A percentile compares a stretch with the other conserved stretches of the same genome.
Evolutionary conservation across 1,284 basidiomycete genomes (phyloP).

Genomic region (Inonotus obliquus): DNA sequence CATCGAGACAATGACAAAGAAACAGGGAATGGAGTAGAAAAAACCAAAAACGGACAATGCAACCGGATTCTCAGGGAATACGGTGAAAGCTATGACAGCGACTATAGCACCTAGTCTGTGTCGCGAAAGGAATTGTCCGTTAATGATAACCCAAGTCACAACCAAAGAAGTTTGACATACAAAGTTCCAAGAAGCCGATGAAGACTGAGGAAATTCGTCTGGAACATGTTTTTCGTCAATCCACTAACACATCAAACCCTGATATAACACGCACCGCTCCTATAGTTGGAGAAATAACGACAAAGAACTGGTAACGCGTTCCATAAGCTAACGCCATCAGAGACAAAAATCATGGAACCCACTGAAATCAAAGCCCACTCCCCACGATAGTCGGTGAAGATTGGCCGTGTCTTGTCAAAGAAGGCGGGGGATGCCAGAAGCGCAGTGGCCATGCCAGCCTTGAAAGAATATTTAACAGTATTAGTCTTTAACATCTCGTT

Average conservation of each 20-base stretch:
- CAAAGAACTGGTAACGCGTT: conserved; percentile 63
- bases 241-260: not conserved
- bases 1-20: conserved; percentile 82
- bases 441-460: conserved; percentile 78
- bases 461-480: conserved; percentile 85
- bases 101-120: conserved; percentile 74
- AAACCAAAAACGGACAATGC: conserved; percentile 82
- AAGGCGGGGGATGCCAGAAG: conserved; percentile 85
- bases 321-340: conserved; percentile 41
- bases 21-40: conserved; percentile 91
- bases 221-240: conserved; percentile 16
- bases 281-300: conserved; percentile 86
- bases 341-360: conserved; percentile 26
- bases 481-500: conserved; percentile 67
- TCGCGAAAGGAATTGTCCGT: not conserved
- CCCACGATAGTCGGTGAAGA: conserved; percentile 79
- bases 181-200: conserved; percentile 81
- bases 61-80: conserved; percentile 75
- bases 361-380: conserved; percentile 96
- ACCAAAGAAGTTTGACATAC: conserved; percentile 38
- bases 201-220: conserved; percentile 80
- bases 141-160: not conserved
- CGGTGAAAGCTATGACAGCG: conserved; percentile 65
- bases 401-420: conserved; percentile 69
- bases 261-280: conserved; percentile 55